These are phyloP conservation scores for Alternaria dauci DNA, from an alignment of 2,329 filamentous ascomycete genomes.

Conservation along the genomic window DNA sequence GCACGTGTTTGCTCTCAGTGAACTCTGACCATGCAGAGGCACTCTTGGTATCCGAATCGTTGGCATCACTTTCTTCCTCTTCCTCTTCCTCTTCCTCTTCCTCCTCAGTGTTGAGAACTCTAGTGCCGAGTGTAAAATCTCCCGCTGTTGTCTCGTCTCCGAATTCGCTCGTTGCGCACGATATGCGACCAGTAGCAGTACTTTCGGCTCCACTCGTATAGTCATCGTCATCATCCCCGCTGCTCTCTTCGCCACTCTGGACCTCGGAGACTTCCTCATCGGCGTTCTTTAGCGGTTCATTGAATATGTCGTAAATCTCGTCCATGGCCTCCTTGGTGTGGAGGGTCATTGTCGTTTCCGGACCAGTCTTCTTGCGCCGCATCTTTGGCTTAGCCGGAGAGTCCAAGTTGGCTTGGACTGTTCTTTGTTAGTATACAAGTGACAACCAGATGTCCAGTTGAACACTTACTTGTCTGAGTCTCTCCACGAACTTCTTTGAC, in stretches of 20 bases:
- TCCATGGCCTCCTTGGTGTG: slow-evolving; percentile 95
- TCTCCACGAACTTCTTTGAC: slow-evolving; percentile 71
- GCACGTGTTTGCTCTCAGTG: slow-evolving; percentile 75
- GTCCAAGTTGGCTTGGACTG: slow-evolving; percentile 92
- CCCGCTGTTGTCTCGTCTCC: slow-evolving; percentile 66
- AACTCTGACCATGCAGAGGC: slow-evolving; percentile 91
- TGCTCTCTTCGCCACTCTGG: slow-evolving; percentile 72
- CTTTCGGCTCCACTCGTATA: slow-evolving; percentile 90
- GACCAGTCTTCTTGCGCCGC: slow-evolving; percentile 73
- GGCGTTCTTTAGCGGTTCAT: slow-evolving; percentile 73
- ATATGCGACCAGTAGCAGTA: slow-evolving; percentile 77
- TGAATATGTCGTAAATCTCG: slow-evolving; percentile 97
- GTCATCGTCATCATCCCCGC: slow-evolving; percentile 69
- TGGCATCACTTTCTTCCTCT: slow-evolving; percentile 43
- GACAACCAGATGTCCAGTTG: no score
- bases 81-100: background rate
- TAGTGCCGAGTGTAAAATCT: slow-evolving; percentile 58
- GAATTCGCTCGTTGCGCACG: slow-evolving; percentile 69
- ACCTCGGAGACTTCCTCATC: slow-evolving; percentile 58
- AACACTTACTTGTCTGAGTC: slow-evolving; percentile 83
- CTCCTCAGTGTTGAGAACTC: slow-evolving; percentile 54
- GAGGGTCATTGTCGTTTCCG: slow-evolving; percentile 96
- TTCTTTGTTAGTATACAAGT: slow-evolving; percentile 25
- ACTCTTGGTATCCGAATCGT: slow-evolving; percentile 53
- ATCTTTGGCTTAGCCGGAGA: slow-evolving; percentile 83